Conservation (phyloP, 768 basidiomycete genomes). For the Russula emetica region DNA sequence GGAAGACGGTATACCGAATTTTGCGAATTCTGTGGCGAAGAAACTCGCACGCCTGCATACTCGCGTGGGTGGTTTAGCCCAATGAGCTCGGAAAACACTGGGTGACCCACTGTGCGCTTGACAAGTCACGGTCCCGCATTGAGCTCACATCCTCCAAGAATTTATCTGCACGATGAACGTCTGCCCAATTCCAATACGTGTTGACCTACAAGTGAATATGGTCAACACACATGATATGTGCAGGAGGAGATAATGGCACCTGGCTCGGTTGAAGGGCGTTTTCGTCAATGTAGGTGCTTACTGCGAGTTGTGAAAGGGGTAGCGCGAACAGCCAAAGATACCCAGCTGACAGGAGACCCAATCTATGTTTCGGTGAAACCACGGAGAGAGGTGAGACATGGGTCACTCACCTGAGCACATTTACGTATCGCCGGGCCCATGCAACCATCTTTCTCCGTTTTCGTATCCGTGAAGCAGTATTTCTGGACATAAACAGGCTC, state of each 20-base stretch:
- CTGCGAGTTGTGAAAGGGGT: constrained; percentile 60
- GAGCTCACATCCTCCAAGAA: constrained; percentile 68
- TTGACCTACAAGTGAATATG: constrained; percentile 56
- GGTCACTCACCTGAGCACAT: constrained; percentile 22
- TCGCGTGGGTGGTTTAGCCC: constrained; percentile 14
- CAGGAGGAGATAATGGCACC: constrained; percentile 42
- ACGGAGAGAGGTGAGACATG: constrained; percentile 1
- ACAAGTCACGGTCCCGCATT: constrained; percentile 57
- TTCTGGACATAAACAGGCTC: constrained; percentile 1
- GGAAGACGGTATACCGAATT: constrained; percentile 66
- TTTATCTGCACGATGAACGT: constrained; percentile 83
- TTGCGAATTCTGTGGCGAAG: constrained; percentile 61
- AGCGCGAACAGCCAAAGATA: constrained; percentile 82
- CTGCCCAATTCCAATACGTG: constrained; percentile 87
- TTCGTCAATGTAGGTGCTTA: constrained; percentile 83
- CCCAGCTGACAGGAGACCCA: constrained; percentile 56
- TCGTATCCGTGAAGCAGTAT: constrained; percentile 15
- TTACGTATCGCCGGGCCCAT: constrained; percentile 10
- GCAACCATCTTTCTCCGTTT: constrained; percentile 19
- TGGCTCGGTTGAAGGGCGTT: constrained; percentile 93
- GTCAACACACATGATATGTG: constrained; percentile 1
- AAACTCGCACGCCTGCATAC: constrained; percentile 57
- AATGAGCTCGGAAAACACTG: neutral
- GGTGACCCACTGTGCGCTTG: constrained; percentile 62
- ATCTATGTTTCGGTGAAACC: constrained; percentile 37